Conservation (phyloP, 495 filamentous ascomycete species). For the Penicillium parvum region DNA sequence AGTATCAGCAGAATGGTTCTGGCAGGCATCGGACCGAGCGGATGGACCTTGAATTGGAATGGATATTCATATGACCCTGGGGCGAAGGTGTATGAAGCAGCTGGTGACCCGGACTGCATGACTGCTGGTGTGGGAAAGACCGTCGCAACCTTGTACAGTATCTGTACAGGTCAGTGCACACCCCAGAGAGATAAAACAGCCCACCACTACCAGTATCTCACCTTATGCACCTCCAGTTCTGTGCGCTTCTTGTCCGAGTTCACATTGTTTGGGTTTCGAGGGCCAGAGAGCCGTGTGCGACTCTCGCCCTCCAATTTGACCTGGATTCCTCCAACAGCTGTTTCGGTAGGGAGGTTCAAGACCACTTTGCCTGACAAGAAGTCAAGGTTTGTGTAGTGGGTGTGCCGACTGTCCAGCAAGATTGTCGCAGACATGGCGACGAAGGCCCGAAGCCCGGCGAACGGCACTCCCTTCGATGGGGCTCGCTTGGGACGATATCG, state of each 20-base stretch:
- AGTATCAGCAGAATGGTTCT: background rate
- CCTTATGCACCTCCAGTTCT: slow-evolving; percentile 76
- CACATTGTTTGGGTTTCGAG: slow-evolving; percentile 57
- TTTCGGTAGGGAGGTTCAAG: slow-evolving; percentile 56
- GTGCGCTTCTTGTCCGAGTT: slow-evolving; percentile 52
- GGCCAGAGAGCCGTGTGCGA: slow-evolving; percentile 55
- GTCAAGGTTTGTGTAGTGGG: slow-evolving; percentile 88
- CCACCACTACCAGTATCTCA: slow-evolving; percentile 28
- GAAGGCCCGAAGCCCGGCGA: slow-evolving; percentile 17
- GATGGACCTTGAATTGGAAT: slow-evolving; percentile 77
- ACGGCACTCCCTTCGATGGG: background rate
- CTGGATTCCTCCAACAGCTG: slow-evolving; percentile 69
- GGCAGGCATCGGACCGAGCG: background rate
- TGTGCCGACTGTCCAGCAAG: slow-evolving; percentile 65
- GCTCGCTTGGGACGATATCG: background rate
- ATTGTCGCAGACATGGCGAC: slow-evolving; percentile 72
- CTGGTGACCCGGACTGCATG: slow-evolving; percentile 38
- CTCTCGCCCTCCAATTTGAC: slow-evolving; percentile 95
- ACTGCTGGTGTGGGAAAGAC: slow-evolving; percentile 60
- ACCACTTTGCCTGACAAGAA: slow-evolving; percentile 66
- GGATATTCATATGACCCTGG: slow-evolving; percentile 82
- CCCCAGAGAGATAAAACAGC: background rate
- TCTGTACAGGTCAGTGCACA: slow-evolving; percentile 34
- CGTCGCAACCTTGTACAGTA: slow-evolving; percentile 60
- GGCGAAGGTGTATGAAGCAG: slow-evolving; percentile 58